Conservation (phyloP, 768 basidiomycete species). For the Porphyrellus cyaneotinctus region DNA sequence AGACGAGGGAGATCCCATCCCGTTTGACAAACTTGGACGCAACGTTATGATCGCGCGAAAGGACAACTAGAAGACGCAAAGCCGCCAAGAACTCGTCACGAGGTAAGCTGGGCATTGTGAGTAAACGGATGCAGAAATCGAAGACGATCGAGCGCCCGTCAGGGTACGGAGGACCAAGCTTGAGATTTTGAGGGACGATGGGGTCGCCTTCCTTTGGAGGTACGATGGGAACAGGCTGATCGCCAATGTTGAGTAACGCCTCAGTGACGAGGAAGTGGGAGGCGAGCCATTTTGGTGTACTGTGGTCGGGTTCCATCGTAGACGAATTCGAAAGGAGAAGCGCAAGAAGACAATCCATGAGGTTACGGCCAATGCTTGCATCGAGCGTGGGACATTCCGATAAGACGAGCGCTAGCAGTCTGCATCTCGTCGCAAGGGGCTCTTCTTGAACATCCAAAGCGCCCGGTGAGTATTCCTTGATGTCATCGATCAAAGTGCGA, state of each 20-base stretch:
- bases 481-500: constrained; percentile 69
- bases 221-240: constrained; percentile 61
- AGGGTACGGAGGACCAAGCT: constrained; percentile 55
- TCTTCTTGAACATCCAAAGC: constrained; percentile 72
- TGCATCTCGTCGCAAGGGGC: constrained; percentile 75
- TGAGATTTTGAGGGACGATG: constrained; percentile 46
- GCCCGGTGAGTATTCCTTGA: constrained; percentile 61
- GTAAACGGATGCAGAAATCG: constrained; percentile 70
- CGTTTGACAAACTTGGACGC: constrained; percentile 66
- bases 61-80: constrained; percentile 76
- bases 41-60: constrained; percentile 68
- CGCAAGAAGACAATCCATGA: constrained; percentile 68
- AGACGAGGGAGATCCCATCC: constrained; percentile 59
- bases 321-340: constrained; percentile 56
- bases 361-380: constrained; percentile 47
- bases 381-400: constrained; percentile 67
- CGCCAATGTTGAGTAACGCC: constrained; percentile 69
- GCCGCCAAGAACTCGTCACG: constrained; percentile 81
- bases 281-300: constrained; percentile 81
- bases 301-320: constrained; percentile 49
- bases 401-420: constrained; percentile 79
- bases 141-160: constrained; percentile 68
- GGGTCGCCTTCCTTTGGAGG: constrained; percentile 71
- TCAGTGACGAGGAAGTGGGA: constrained; percentile 84
- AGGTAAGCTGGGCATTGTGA: constrained; percentile 58